Percentiles rank a stretch among this genome's conserved stretches.
Evolutionary conservation across 2,329 filamentous ascomycete genomes (phyloP).

Genomic region (Lojkania enalia): DNA sequence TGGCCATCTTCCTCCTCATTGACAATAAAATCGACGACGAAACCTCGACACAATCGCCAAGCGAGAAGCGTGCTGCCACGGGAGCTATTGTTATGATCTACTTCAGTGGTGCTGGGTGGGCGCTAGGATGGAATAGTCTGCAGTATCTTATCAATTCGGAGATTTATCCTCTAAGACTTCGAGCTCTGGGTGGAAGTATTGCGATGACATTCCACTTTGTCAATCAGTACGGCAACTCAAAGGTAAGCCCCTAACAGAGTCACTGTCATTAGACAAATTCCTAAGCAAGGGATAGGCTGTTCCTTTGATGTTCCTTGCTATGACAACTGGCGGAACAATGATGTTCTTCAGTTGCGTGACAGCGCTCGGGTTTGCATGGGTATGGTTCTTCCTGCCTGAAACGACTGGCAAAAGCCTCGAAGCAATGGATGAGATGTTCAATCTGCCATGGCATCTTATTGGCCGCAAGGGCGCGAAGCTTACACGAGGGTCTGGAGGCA

Average conservation of each 20-base stretch:
- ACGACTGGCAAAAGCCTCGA: conserved; percentile 66
- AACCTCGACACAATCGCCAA: conserved; percentile 51
- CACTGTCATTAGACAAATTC: background rate
- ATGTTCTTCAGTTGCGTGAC: conserved; percentile 75
- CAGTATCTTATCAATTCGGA: conserved; percentile 80
- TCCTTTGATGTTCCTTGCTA: conserved; percentile 70
- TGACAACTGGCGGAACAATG: conserved; percentile 69
- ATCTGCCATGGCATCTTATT: conserved; percentile 74
- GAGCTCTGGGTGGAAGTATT: conserved; percentile 70
- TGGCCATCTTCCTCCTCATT: conserved; percentile 60
- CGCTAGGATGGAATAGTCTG: conserved; percentile 68
- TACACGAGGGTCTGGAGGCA: conserved; percentile 34
- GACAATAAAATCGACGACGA: conserved; percentile 60
- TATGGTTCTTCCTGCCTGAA: conserved; percentile 73
- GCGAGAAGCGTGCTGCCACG: conserved; percentile 61
- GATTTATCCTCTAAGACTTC: conserved; percentile 74
- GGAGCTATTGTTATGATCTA: conserved; percentile 72
- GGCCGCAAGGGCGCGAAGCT: conserved; percentile 52
- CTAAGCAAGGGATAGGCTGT: conserved; percentile 51
- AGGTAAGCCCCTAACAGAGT: conserved; percentile 45
- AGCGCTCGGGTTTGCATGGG: conserved; percentile 68
- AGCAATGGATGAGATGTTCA: conserved; percentile 73
- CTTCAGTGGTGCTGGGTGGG: conserved; percentile 46
- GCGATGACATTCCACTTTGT: conserved; percentile 80
- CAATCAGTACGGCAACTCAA: conserved; percentile 77